Percentiles rank a stretch among this genome's conserved stretches.
Evolutionary conservation across 306 rosid genomes (phyloP).

Genomic region (Begonia peltatifolia): DNA sequence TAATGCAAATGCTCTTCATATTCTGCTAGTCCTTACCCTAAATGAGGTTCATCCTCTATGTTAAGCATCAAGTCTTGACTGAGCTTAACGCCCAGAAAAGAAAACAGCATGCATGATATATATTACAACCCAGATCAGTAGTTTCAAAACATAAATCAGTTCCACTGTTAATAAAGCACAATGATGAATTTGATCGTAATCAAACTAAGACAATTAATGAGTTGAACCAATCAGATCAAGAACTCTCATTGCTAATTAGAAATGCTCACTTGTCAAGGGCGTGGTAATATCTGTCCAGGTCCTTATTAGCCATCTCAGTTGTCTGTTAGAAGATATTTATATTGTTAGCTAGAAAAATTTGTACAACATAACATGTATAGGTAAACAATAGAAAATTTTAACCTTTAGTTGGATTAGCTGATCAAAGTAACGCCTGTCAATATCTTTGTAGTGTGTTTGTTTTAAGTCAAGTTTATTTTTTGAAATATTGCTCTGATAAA

Average conservation of each 20-base stretch:
- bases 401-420: slow-evolving; percentile 98
- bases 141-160: background rate
- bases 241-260: background rate
- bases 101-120: too few species aligned
- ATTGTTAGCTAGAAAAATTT: slow-evolving; percentile 2
- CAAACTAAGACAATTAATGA: background rate
- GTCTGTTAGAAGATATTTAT: slow-evolving; percentile 40
- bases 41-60: too few species aligned
- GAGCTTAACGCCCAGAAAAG: too few species aligned
- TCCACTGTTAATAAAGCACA: background rate
- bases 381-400: background rate
- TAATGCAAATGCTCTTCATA: too few species aligned
- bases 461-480: slow-evolving; percentile 72
- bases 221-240: background rate
- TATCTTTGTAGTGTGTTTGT: slow-evolving; percentile 78
- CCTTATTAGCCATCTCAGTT: slow-evolving; percentile 98
- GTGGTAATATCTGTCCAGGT: slow-evolving; percentile 90
- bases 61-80: too few species aligned
- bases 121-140: too few species aligned
- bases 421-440: slow-evolving; percentile 78
- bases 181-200: background rate
- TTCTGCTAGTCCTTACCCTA: too few species aligned
- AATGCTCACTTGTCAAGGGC: slow-evolving; percentile 82
- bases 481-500: slow-evolving; percentile 60
- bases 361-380: background rate